A percentile compares a stretch with the other conserved stretches of the same genome.
Conservation (phyloP, 1,284 basidiomycete genomes). For the Microbotryum intermedium region DNA sequence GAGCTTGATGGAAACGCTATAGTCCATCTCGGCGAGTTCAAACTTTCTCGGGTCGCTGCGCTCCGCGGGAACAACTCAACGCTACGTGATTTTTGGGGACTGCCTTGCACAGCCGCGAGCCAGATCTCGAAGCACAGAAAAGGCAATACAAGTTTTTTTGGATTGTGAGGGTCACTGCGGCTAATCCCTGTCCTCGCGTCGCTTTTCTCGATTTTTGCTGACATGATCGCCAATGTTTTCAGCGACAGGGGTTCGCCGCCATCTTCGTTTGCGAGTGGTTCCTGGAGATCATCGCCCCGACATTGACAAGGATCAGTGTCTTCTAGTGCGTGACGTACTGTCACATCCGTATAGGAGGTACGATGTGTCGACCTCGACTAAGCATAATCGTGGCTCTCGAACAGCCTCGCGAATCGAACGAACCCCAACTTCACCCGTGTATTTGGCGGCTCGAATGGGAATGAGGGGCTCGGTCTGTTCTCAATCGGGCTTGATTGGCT, state of each 20-base stretch:
- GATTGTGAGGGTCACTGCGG: constrained; percentile 39
- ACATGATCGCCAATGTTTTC: no score
- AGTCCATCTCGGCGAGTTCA: background rate
- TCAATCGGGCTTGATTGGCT: constrained; percentile 55
- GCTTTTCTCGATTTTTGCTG: no score
- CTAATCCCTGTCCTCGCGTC: no score
- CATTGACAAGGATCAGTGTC: constrained; percentile 51
- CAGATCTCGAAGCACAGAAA: background rate
- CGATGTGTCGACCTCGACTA: no score
- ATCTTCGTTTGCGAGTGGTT: constrained; percentile 48
- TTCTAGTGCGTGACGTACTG: constrained; percentile 42
- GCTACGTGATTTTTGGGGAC: background rate
- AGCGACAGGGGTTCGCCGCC: constrained; percentile 40
- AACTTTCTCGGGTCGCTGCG: no score
- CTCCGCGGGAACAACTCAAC: background rate
- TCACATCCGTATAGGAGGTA: background rate
- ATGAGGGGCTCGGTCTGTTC: constrained; percentile 49
- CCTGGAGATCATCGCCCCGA: constrained; percentile 6
- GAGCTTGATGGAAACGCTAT: background rate
- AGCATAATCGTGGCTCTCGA: no score
- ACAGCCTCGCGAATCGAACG: constrained; percentile 45
- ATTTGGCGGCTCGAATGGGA: constrained; percentile 51
- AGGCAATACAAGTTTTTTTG: constrained; percentile 48
- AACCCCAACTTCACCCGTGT: constrained; percentile 38
- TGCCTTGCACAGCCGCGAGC: background rate